Evolutionary conservation across 768 basidiomycete genomes (phyloP).

Genomic region (Boletellus emodensis): DNA sequence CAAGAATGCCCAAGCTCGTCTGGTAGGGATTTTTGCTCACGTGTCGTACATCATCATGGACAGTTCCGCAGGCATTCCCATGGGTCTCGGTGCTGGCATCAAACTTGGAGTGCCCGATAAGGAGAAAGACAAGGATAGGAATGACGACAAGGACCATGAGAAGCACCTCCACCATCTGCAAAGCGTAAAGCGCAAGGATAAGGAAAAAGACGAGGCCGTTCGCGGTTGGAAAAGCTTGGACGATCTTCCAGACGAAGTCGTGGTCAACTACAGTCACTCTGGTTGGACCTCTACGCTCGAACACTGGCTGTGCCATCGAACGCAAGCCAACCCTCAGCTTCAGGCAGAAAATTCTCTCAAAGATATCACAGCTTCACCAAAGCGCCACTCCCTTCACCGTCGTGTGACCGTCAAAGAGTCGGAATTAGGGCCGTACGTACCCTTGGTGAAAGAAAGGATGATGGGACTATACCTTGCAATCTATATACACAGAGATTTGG

Average conservation of each 20-base stretch:
- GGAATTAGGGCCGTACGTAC: slow-evolving; percentile 72
- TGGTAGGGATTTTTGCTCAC: slow-evolving; percentile 37
- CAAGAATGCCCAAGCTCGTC: slow-evolving; percentile 82
- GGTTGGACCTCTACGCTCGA: slow-evolving; percentile 79
- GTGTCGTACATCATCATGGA: slow-evolving; percentile 1
- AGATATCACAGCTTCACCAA: slow-evolving; percentile 38
- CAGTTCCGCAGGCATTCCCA: slow-evolving; percentile 55
- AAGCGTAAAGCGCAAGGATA: slow-evolving; percentile 35
- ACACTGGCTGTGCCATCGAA: slow-evolving; percentile 58
- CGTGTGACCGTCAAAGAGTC: slow-evolving; percentile 40
- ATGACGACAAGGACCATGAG: slow-evolving; percentile 31
- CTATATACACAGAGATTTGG: slow-evolving; percentile 71
- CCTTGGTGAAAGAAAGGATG: slow-evolving; percentile 84
- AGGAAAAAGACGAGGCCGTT: slow-evolving; percentile 34
- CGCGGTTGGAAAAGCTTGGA: slow-evolving; percentile 35
- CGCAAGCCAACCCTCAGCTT: slow-evolving; percentile 22
- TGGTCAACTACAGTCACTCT: slow-evolving; percentile 29
- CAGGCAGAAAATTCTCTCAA: slow-evolving; percentile 19
- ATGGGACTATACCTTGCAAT: slow-evolving; percentile 84
- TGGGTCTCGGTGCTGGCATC: slow-evolving; percentile 75
- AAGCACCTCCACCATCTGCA: slow-evolving; percentile 25
- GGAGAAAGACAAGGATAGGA: slow-evolving; percentile 35
- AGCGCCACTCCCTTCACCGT: slow-evolving; percentile 42
- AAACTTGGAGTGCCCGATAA: slow-evolving; percentile 57
- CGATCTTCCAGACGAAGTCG: slow-evolving; percentile 32